Percentiles rank a stretch among this genome's conserved stretches.
Evolutionary conservation across 2,329 filamentous ascomycete species (phyloP).

Genomic region (Colletotrichum viniferum): DNA sequence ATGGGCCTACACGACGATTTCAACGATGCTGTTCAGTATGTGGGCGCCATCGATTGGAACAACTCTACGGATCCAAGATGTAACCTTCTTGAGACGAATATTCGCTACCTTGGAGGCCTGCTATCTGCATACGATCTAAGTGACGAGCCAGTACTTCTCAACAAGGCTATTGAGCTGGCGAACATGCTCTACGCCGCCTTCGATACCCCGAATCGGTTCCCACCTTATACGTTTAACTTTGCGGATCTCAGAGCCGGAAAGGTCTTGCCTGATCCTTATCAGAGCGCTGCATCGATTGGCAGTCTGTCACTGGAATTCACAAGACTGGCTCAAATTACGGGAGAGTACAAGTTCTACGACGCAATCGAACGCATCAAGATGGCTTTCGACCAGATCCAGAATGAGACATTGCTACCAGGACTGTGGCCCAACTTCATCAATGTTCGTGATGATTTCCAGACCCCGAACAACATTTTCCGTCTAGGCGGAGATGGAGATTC

Average conservation of each 20-base stretch:
- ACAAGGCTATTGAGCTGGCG: slow-evolving; percentile 67
- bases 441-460: slow-evolving; percentile 53
- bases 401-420: slow-evolving; percentile 69
- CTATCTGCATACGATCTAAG: slow-evolving; percentile 74
- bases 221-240: slow-evolving; percentile 32
- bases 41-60: slow-evolving; percentile 56
- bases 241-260: slow-evolving; percentile 15
- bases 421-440: slow-evolving; percentile 74
- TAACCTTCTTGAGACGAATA: slow-evolving; percentile 74
- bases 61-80: slow-evolving; percentile 47
- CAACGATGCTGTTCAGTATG: slow-evolving; percentile 48
- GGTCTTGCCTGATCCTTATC: slow-evolving; percentile 22
- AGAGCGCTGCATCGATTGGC: slow-evolving; percentile 56
- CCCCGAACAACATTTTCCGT: slow-evolving; percentile 31
- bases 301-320: slow-evolving; percentile 77
- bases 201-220: slow-evolving; percentile 72
- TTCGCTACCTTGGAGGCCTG: slow-evolving; percentile 73
- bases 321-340: slow-evolving; percentile 73
- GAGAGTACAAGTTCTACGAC: slow-evolving; percentile 75
- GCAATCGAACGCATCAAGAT: slow-evolving; percentile 72
- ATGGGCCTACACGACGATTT: slow-evolving; percentile 58
- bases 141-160: slow-evolving; percentile 56
- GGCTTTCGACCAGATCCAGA: slow-evolving; percentile 68
- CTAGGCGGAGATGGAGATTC: slow-evolving; percentile 47
- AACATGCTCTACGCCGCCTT: slow-evolving; percentile 70